Evolutionary conservation across 2,329 filamentous ascomycete species (phyloP).

Genomic region (Stachybotrys chartarum): DNA sequence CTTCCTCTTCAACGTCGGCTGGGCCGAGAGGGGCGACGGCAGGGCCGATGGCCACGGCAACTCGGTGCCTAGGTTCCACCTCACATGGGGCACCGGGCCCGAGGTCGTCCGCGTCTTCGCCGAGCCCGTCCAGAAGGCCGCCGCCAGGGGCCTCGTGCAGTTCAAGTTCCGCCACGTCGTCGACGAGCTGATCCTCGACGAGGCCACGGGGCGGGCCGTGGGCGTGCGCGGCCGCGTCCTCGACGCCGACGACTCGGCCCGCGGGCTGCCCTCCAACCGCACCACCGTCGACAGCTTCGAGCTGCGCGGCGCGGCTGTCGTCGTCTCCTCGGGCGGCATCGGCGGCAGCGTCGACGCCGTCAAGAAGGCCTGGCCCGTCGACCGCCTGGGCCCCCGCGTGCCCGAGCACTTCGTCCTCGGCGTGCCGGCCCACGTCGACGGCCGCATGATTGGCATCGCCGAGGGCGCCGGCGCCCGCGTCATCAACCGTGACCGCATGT

Average conservation of each 20-base stretch:
- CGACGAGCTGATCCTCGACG: slow-evolving; percentile 48
- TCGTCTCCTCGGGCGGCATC: slow-evolving; percentile 52
- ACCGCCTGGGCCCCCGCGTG: slow-evolving; percentile 47
- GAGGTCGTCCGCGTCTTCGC: slow-evolving; percentile 51
- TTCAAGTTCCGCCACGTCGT: slow-evolving; percentile 52
- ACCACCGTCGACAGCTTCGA: slow-evolving; percentile 43
- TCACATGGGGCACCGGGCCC: slow-evolving; percentile 55
- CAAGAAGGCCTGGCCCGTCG: slow-evolving; percentile 49
- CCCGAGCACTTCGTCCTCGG: slow-evolving; percentile 52
- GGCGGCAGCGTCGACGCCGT: slow-evolving; percentile 56
- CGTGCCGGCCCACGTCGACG: slow-evolving; percentile 58
- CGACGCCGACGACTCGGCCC: slow-evolving; percentile 37
- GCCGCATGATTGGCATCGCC: slow-evolving; percentile 52
- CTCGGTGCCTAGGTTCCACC: slow-evolving; percentile 55
- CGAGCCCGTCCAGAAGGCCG: slow-evolving; percentile 47
- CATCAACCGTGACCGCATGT: slow-evolving; percentile 58
- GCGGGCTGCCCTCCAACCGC: slow-evolving; percentile 47
- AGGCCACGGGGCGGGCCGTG: slow-evolving; percentile 37
- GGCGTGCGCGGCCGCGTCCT: slow-evolving; percentile 49
- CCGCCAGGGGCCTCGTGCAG: slow-evolving; percentile 42
- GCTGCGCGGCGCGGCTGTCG: slow-evolving; percentile 41
- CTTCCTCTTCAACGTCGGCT: slow-evolving; percentile 48
- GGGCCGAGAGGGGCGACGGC: slow-evolving; percentile 55
- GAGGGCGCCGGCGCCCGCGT: slow-evolving; percentile 44
- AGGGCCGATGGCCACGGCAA: slow-evolving; percentile 52